Evolutionary conservation across 495 filamentous ascomycete genomes (phyloP).

Genomic region (Neurospora sp.): DNA sequence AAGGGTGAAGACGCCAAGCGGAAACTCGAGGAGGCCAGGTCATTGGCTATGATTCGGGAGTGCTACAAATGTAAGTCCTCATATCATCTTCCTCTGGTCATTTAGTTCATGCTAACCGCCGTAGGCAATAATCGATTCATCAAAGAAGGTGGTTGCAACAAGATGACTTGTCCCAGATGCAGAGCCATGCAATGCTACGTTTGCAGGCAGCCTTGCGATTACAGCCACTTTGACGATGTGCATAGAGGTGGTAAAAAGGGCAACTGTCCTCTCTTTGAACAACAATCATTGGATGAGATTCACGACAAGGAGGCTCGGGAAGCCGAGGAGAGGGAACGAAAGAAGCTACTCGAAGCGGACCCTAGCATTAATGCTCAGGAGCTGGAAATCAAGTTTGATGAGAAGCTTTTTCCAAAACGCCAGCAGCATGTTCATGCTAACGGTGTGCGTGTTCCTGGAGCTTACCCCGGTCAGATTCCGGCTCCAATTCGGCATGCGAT

Average conservation of each 20-base stretch:
- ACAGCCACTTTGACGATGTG: conserved; percentile 42
- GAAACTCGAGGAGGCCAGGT: conserved; percentile 74
- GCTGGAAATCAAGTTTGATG: conserved; percentile 49
- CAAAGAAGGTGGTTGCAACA: conserved; percentile 78
- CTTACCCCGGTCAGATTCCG: neutral
- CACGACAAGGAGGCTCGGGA: conserved; percentile 56
- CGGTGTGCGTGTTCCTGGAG: neutral
- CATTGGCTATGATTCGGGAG: conserved; percentile 60
- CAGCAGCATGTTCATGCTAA: conserved; percentile 16
- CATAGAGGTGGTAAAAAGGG: conserved; percentile 32
- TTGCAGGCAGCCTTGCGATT: conserved; percentile 51
- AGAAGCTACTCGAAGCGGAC: conserved; percentile 46
- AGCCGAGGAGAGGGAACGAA: conserved; percentile 52
- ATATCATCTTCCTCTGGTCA: neutral
- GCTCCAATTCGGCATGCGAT: neutral
- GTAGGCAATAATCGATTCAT: conserved; percentile 51
- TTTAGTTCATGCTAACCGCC: conserved; percentile 15
- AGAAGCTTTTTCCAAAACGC: conserved; percentile 33
- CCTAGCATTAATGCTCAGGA: conserved; percentile 47
- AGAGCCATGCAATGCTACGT: conserved; percentile 59
- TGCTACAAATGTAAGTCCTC: conserved; percentile 52
- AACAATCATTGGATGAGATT: conserved; percentile 35
- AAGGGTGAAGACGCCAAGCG: conserved; percentile 49
- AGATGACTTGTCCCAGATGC: conserved; percentile 58
- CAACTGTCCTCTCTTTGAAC: conserved; percentile 60